Base-by-base conservation (phyloP, 78 protist species). In the Cavenderia fasciculata region DNA sequence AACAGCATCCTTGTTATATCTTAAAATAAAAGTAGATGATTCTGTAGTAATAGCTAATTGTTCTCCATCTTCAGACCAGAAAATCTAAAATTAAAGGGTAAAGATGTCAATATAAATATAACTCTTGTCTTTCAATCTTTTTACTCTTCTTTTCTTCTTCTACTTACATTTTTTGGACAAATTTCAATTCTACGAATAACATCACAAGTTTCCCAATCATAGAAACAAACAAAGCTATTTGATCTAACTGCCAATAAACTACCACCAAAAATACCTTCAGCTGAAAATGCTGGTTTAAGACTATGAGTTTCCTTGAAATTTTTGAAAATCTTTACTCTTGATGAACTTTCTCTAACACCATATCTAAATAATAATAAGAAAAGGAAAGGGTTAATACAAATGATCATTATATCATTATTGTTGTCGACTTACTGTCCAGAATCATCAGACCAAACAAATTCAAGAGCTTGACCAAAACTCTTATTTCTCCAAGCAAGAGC, bases 201-300 rank as follows among this genome's bases (percentile, higher is more conserved):
- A 31, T 84, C 70, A 47, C 79, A 41, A 41, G 74, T 54, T 31
- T 95, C 97, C 99, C 99, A 99, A 93, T 97, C 98, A 85, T 95
- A 98, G 94, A 99, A 96, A 73, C 63, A 65, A 46, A 97, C 40
- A 40, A 68, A 85, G 46, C 71, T 86, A 46, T 62, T 33, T 18
- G 94, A 40, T 23, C 94, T 65, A n/a, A 96, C 96, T 43, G 95
- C 99, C 27, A 98, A 72, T 12, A 97, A 85, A 1, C 59, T 38
- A 19, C 99, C 99, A 29, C 99, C 99, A 70, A 92, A 98, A 46
- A 98, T 92, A 8, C 84, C 87, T 33, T 96, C 98, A 41, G 96
- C 98, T 19, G 90, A 16, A 68, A 85, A 92, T 31, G 87, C 46
- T 12, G 96, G 86, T 74, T 73, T 74, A 74, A 98, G 23, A 10